Percentiles rank a stretch among this genome's conserved stretches.
These are phyloP conservation scores for Raddia guianensis DNA, from an alignment of 176 grass and related monocot species.

Conservation along the genomic window DNA sequence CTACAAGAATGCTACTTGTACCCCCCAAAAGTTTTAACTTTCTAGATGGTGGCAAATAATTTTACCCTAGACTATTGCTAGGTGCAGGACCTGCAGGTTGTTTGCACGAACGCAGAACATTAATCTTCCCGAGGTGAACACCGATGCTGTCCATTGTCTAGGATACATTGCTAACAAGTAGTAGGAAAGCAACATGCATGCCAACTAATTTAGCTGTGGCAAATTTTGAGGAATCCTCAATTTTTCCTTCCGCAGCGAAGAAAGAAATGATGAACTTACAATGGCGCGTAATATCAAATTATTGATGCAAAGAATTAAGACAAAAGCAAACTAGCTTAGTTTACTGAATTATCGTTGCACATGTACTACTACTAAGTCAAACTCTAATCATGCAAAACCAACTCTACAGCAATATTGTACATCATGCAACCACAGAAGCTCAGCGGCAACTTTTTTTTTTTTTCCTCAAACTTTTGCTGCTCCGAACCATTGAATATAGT, in stretches of 20 bases:
- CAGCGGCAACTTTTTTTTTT: neutral
- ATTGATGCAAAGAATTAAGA: neutral
- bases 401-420: neutral
- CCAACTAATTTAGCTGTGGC: neutral
- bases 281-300: neutral
- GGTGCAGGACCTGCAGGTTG: neutral
- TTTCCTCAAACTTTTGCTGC: neutral
- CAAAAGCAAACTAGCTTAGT: neutral
- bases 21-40: neutral
- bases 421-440: neutral
- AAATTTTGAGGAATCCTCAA: neutral
- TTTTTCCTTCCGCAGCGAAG: neutral
- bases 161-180: neutral
- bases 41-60: neutral
- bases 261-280: neutral
- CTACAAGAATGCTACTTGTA: neutral
- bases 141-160: neutral
- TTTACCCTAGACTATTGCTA: neutral
- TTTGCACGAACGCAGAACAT: neutral
- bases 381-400: neutral
- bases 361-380: neutral
- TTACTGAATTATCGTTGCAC: neutral
- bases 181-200: neutral
- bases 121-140: slow-evolving; percentile 9
- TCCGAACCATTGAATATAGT: neutral